These are phyloP conservation scores for Ascomycota sp. DNA, from an alignment of 2,329 filamentous ascomycete genomes.

Conservation along the genomic window DNA sequence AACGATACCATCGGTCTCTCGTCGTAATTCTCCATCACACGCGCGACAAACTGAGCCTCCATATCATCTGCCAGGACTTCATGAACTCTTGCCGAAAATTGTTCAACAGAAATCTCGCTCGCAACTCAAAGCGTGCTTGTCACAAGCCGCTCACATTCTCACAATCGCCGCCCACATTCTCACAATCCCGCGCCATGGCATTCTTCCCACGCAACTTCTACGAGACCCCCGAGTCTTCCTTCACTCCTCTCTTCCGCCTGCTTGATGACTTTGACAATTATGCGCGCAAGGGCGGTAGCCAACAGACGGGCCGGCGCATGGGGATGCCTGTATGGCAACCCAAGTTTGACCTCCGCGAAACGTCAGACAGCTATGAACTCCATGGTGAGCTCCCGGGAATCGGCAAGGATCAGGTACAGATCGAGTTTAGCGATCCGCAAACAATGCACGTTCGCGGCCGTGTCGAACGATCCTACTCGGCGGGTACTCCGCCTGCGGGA, in stretches of 20 bases:
- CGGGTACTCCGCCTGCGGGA: conserved; percentile 27
- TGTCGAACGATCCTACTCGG: conserved; percentile 41
- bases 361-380: conserved; percentile 47
- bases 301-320: conserved; percentile 7
- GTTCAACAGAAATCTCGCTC: conserved; percentile 7
- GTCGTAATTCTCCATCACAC: conserved; percentile 7
- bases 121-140: conserved; percentile 8
- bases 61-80: no score
- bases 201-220: conserved; percentile 35
- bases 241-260: conserved; percentile 41
- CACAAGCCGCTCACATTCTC: conserved; percentile 6
- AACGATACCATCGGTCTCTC: background rate
- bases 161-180: no score
- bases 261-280: conserved; percentile 44
- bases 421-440: conserved; percentile 62
- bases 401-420: conserved; percentile 50
- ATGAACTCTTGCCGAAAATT: conserved; percentile 8
- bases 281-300: conserved; percentile 16
- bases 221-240: conserved; percentile 24
- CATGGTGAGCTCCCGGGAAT: conserved; percentile 64
- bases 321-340: conserved; percentile 42
- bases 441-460: conserved; percentile 52
- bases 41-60: conserved; percentile 2
- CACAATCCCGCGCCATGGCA: conserved; percentile 28
- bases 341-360: conserved; percentile 62